phyloP scores from a whole-genome alignment of 148 eudicot species.

The Silene latifolia region DNA sequence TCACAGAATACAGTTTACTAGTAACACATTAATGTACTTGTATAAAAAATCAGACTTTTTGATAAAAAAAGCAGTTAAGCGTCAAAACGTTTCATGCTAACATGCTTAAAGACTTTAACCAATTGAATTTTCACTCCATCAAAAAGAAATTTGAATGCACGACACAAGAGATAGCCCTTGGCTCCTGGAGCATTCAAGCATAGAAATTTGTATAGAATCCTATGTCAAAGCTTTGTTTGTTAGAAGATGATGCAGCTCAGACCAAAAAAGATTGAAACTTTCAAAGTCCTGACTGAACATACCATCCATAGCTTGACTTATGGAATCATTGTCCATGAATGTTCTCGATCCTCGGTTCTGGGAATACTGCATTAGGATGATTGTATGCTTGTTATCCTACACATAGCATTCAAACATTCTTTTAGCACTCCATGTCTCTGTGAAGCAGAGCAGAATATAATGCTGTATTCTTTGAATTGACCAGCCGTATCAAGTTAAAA shows the following conservation, averaged over 20 bases:
- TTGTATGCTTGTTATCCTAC: slow-evolving; percentile 93
- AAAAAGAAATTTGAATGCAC: neutral
- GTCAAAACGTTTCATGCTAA: neutral
- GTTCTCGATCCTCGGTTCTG: slow-evolving; percentile 74
- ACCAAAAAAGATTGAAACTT: neutral
- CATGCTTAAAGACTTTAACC: neutral
- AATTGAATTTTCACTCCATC: neutral
- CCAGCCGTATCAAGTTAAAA: neutral
- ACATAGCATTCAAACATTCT: neutral
- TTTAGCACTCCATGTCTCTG: neutral
- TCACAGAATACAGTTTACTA: too few species aligned
- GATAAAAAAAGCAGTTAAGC: neutral
- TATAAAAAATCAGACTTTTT: neutral
- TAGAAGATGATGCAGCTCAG: neutral
- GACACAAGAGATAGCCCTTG: neutral
- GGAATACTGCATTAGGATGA: slow-evolving; percentile 82
- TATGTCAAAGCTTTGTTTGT: neutral
- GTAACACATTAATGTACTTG: neutral
- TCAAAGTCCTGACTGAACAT: slow-evolving; percentile 13
- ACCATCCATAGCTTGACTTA: slow-evolving; percentile 90
- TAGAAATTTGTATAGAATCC: neutral
- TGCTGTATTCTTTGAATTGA: neutral
- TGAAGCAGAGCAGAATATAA: neutral
- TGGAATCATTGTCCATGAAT: slow-evolving; percentile 88
- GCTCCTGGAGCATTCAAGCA: neutral